Evolutionary conservation across 2,329 filamentous ascomycete species (phyloP).

Genomic region (Rutstroemia sp.): DNA sequence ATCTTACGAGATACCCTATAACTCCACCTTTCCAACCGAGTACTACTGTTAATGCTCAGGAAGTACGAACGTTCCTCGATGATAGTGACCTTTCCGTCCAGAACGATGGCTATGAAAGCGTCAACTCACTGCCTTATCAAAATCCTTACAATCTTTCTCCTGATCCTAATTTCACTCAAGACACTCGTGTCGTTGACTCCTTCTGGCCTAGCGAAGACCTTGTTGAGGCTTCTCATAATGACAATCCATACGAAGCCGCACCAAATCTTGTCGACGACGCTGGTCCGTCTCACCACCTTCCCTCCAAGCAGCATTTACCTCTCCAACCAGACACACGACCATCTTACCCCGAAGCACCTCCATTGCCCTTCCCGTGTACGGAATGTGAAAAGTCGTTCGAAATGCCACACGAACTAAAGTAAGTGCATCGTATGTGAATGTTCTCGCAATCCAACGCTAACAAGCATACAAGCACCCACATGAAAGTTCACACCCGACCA

Average conservation of each 20-base stretch:
- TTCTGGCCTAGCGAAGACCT: not conserved
- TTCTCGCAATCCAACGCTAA: not conserved
- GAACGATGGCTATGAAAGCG: not conserved
- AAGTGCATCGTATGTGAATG: not conserved
- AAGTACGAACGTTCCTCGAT: not conserved
- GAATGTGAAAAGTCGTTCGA: not conserved
- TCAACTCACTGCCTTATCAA: not conserved
- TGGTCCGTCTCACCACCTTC: not conserved
- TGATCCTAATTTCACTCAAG: not conserved
- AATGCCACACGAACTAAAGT: not conserved
- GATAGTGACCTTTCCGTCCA: not conserved
- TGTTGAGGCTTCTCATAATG: not conserved
- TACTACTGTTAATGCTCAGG: not conserved
- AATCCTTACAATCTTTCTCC: not conserved
- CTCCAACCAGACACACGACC: not conserved
- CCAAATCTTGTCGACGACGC: not conserved
- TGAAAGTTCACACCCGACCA: not conserved
- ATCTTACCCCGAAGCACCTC: too few species aligned
- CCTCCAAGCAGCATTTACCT: not conserved
- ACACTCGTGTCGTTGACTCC: not conserved
- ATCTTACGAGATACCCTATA: conserved; percentile 2
- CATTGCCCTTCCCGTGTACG: not conserved
- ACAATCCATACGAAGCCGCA: not conserved
- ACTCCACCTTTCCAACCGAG: not conserved
- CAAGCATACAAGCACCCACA: not conserved